These are phyloP conservation scores for Sarocladium kiliense DNA, from an alignment of 2,329 filamentous ascomycete species.

Conservation along the genomic window DNA sequence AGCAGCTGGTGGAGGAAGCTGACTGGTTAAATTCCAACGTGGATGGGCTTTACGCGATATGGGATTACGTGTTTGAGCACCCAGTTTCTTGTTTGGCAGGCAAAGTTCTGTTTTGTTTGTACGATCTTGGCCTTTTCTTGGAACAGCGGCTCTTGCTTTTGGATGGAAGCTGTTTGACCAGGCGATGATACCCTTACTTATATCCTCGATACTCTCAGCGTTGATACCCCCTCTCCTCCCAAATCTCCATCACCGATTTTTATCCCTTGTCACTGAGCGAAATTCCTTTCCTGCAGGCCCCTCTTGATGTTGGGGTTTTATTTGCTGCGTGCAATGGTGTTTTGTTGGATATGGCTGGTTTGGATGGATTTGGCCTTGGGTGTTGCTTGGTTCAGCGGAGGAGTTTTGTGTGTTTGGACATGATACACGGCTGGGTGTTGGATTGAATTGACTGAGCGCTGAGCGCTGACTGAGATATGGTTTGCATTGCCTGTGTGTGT, in stretches of 20 bases:
- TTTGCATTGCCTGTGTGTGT: no score
- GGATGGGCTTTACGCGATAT: conserved; percentile 3
- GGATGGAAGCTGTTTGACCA: not conserved
- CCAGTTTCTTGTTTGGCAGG: not conserved
- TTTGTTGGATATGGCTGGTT: no score
- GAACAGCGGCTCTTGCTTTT: not conserved
- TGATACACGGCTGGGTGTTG: no score
- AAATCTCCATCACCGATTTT: no score
- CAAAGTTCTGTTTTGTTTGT: not conserved
- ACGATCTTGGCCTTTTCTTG: not conserved
- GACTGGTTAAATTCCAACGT: conserved; percentile 27
- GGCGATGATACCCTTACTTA: not conserved
- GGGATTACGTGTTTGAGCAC: no score
- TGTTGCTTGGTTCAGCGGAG: no score
- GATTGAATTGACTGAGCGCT: no score
- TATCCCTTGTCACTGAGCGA: no score
- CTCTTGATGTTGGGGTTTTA: not conserved
- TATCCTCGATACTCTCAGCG: not conserved
- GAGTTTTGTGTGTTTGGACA: no score
- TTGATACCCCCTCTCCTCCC: not conserved
- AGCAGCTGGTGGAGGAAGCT: conserved; percentile 59
- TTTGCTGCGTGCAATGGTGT: not conserved
- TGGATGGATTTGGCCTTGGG: no score
- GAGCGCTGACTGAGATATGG: no score
- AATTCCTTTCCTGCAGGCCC: not conserved